Evolutionary conservation across 495 filamentous ascomycete species (phyloP).

Genomic region (Neurospora hispaniola): DNA sequence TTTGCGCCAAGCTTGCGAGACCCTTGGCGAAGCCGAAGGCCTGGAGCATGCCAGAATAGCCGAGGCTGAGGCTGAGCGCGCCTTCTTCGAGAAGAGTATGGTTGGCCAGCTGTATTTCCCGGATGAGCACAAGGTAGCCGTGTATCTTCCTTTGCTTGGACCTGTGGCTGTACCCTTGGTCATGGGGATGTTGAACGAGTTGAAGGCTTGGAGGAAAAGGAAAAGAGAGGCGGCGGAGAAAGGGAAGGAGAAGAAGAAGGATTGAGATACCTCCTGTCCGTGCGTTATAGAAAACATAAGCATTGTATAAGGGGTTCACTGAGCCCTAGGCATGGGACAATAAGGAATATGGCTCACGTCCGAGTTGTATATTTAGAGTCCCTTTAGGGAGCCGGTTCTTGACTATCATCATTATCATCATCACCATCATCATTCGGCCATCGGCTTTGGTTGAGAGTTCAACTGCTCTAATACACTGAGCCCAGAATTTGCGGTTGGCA

Average conservation of each 20-base stretch:
- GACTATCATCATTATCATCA: background rate
- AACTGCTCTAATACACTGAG: background rate
- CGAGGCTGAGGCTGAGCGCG: conserved; percentile 79
- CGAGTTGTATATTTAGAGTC: background rate
- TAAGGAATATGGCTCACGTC: background rate
- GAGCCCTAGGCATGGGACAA: background rate
- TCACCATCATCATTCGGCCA: background rate
- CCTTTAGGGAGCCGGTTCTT: background rate
- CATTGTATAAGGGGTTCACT: background rate
- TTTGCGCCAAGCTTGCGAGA: conserved; percentile 63
- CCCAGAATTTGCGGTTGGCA: background rate
- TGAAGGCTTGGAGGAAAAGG: conserved; percentile 45
- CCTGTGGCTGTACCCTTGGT: conserved; percentile 85
- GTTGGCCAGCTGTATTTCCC: conserved; percentile 96
- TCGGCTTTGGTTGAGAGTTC: background rate
- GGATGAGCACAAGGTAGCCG: conserved; percentile 97
- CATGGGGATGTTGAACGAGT: conserved; percentile 72
- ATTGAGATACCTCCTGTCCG: background rate
- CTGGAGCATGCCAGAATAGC: conserved; percentile 74
- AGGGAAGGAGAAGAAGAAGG: conserved; percentile 20
- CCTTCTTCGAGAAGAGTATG: conserved; percentile 99
- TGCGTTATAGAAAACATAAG: background rate
- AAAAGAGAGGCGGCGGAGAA: conserved; percentile 24
- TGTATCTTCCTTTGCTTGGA: conserved; percentile 84
- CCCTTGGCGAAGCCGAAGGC: conserved; percentile 48